Evolutionary conservation across 148 eudicot species (phyloP), one percentile per base, ranked within the genome.

Genomic region (Fagopyrum tataricum): DNA sequence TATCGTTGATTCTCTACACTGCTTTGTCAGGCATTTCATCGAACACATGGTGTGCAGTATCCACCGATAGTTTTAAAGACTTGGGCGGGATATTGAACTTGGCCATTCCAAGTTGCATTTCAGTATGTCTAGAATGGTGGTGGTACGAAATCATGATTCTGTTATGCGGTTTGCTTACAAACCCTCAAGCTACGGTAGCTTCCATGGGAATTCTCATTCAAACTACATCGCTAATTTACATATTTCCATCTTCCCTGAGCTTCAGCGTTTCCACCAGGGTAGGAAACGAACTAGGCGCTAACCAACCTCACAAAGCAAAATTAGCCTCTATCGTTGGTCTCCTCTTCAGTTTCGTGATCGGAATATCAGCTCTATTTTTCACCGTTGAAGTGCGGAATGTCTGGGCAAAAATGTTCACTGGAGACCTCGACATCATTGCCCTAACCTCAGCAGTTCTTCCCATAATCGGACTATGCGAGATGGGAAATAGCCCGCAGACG

Each of bases 71-170:
- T 75, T 59, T 90, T 39, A 81, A 37, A 71, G 86, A 74, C 7
- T 88, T 90, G 92, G 77, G 73, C 24, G 40, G 84, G 8, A 86
- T 90, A 24, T 3, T 80, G 64, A 81, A 81, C 21, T 49, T 90
- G 44, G 96, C 96, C 17, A 73, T 91, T 46, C 93, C 97, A 48
- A 91, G 97, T 71, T 91, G 97, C 77, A 64, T 91, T 74, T 84
- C 91, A 0, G 93, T 91, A 1, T 91, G 97, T 55, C 78, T 91
- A 21, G 97, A 91, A 48, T 91, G 97, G 97, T 91, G 97, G 97
- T 91, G 97, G 93, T 91, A 91, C 59, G 97, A 91, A 58, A 84
- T 91, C 84, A 91, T 89, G 91, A 84, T 91, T 68, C 71, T 91
- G 69, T 69, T 89, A 9, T 87, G 97, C 62, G 97, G 97, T 64